Conservation (phyloP, 2,329 filamentous ascomycete genomes). For the Triangularia verruculosa region DNA sequence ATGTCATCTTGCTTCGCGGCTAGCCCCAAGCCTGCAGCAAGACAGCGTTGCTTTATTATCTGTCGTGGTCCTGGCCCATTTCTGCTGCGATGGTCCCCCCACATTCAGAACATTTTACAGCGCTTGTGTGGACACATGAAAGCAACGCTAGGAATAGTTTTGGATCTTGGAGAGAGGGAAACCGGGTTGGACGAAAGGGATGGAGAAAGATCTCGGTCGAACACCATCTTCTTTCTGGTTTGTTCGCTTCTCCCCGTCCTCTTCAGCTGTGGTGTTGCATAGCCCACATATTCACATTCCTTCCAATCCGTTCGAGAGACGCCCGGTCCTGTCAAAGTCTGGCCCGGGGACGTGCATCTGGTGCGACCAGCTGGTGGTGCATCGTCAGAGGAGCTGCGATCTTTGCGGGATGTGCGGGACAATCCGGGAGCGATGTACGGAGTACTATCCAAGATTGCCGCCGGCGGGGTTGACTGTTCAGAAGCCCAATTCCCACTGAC, state of each 20-base stretch:
- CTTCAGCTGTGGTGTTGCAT: background rate
- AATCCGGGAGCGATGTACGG: background rate
- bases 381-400: background rate
- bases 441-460: background rate
- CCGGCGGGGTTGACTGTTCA: background rate
- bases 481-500: background rate
- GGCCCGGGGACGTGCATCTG: background rate
- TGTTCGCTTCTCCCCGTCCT: background rate
- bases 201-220: background rate
- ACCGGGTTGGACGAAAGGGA: conserved; percentile 1
- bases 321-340: background rate
- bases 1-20: conserved; percentile 15
- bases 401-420: background rate
- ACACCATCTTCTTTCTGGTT: background rate
- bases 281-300: background rate
- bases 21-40: conserved; percentile 16
- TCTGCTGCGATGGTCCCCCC: background rate
- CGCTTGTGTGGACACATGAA: background rate
- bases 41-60: conserved; percentile 1
- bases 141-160: background rate
- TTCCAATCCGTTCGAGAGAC: background rate
- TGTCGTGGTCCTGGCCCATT: conserved; percentile 7
- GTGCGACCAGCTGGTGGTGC: background rate
- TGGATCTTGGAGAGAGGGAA: background rate
- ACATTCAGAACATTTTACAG: background rate